These are phyloP conservation scores for Harringtonia lauricola DNA, from an alignment of 2,329 filamentous ascomycete genomes.

Conservation along the genomic window DNA sequence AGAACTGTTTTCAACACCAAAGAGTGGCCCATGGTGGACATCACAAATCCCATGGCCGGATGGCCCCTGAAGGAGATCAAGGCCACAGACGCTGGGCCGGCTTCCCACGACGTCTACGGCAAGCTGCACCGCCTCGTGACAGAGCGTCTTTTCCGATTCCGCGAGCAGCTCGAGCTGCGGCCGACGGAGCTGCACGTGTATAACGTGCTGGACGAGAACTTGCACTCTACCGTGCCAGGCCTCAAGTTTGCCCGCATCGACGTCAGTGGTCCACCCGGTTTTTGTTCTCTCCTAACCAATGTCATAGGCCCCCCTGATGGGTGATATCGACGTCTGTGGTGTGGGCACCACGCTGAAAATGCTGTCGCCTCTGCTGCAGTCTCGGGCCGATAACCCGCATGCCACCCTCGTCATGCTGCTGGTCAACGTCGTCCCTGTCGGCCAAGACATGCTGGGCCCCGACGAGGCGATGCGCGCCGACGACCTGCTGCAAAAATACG, in stretches of 20 bases:
- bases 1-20: background rate
- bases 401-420: background rate
- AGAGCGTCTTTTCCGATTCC: background rate
- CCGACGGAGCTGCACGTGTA: background rate
- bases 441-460: too few species aligned
- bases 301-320: too few species aligned
- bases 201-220: background rate
- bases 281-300: background rate
- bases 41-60: background rate
- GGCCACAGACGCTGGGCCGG: background rate
- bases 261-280: background rate
- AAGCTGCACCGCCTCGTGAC: background rate
- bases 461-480: background rate
- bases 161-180: background rate
- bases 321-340: background rate
- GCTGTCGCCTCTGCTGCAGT: background rate
- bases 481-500: too few species aligned
- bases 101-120: background rate
- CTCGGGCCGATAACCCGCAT: background rate
- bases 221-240: background rate
- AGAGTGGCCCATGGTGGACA: background rate
- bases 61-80: background rate
- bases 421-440: background rate
- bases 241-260: conserved; percentile 1
- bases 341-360: background rate